Conservation (phyloP, 495 filamentous ascomycete genomes). For the Aspergillus taichungensis region DNA sequence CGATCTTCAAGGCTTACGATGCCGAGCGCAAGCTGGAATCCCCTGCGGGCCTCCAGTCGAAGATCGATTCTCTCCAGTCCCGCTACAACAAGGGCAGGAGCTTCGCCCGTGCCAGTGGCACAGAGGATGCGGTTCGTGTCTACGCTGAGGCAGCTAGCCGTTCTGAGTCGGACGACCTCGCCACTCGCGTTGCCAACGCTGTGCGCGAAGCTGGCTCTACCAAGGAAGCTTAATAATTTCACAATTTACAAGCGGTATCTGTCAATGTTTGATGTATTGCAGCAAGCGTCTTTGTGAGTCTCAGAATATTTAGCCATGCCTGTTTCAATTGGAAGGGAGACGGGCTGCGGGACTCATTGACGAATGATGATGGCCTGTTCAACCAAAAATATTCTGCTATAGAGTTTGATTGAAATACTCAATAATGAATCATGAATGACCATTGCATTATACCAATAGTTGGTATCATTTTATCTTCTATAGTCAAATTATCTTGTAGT, state of each 20-base stretch:
- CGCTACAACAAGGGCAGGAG: constrained; percentile 85
- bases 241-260: background rate
- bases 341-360: too few relatives aligned
- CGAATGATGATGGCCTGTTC: too few relatives aligned
- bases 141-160: constrained; percentile 92
- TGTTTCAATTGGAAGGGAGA: background rate
- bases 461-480: background rate
- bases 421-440: too few relatives aligned
- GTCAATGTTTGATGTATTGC: background rate
- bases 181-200: constrained; percentile 68
- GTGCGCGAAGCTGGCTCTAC: constrained; percentile 42
- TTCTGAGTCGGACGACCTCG: constrained; percentile 77
- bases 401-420: too few relatives aligned
- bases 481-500: background rate
- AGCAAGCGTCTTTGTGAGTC: background rate
- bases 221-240: constrained; percentile 14
- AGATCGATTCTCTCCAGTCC: constrained; percentile 78
- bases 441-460: too few relatives aligned
- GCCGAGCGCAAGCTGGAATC: constrained; percentile 81
- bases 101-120: constrained; percentile 88
- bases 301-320: too few relatives aligned
- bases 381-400: too few relatives aligned
- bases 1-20: constrained; percentile 79
- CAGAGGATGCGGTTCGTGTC: constrained; percentile 91
- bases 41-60: constrained; percentile 66